Evolutionary conservation across 2,329 filamentous ascomycete species (phyloP).

Genomic region (Diaporthe vaccinii): DNA sequence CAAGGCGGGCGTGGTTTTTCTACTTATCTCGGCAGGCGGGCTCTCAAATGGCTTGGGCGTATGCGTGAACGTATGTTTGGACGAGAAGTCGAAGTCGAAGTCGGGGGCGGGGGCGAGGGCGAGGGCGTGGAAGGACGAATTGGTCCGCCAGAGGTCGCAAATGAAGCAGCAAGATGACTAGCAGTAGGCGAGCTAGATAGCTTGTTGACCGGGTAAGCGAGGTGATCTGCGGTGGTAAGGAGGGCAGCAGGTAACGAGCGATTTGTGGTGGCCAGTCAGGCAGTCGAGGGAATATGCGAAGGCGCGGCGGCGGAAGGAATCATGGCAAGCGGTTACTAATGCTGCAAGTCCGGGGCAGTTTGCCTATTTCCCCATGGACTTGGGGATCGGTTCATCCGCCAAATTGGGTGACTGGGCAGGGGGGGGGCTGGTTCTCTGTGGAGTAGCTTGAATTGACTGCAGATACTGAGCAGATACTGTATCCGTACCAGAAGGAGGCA

Average conservation of each 20-base stretch:
- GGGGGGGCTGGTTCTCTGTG: conserved; percentile 13
- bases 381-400: conserved; percentile 37
- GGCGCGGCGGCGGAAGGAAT: conserved; percentile 33
- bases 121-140: conserved; percentile 3
- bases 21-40: conserved; percentile 5
- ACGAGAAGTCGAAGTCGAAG: background rate
- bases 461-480: conserved; percentile 2
- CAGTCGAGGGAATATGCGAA: conserved; percentile 37
- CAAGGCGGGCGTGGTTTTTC: conserved; percentile 7
- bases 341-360: conserved; percentile 41
- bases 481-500: background rate
- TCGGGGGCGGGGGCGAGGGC: background rate
- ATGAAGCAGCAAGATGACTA: conserved; percentile 19
- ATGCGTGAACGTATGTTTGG: background rate
- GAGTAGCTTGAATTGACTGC: conserved; percentile 32
- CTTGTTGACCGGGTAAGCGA: conserved; percentile 30
- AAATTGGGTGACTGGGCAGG: conserved; percentile 22
- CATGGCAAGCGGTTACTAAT: conserved; percentile 25
- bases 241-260: conserved; percentile 23
- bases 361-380: conserved; percentile 41
- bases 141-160: conserved; percentile 22
- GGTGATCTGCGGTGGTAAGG: conserved; percentile 36
- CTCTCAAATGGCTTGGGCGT: background rate
- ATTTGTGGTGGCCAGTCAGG: conserved; percentile 27
- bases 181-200: background rate